These are phyloP conservation scores for Sclerotinia glacialis DNA, from an alignment of 2,329 filamentous ascomycete genomes.

Conservation along the genomic window DNA sequence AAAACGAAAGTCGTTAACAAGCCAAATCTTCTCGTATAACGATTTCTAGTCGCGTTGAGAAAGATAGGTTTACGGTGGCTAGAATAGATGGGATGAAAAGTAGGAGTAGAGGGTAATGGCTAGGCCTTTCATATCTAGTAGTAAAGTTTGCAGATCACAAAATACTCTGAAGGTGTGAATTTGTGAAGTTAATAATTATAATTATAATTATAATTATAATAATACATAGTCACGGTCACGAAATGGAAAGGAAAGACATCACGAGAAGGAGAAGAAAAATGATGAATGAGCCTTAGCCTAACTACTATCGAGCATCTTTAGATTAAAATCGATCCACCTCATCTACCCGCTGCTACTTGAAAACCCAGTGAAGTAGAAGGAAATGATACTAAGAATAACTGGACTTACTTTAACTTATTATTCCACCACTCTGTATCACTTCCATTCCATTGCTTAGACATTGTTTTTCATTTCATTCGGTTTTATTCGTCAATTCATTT, in stretches of 20 bases:
- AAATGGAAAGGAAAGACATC: neutral
- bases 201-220: no score
- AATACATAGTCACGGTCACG: neutral
- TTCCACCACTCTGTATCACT: no score
- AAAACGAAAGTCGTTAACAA: neutral
- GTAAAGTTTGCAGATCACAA: neutral
- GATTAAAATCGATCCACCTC: constrained; percentile 3
- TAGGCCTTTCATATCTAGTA: neutral
- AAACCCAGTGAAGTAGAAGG: neutral
- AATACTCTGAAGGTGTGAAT: neutral
- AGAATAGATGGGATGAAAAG: neutral
- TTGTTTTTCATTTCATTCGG: neutral
- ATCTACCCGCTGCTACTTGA: neutral
- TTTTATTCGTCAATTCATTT: neutral
- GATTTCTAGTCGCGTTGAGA: neutral
- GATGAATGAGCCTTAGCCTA: neutral
- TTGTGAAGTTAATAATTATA: no score
- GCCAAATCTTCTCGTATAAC: neutral
- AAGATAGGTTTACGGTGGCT: neutral
- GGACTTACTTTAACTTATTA: no score
- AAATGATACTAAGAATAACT: constrained; percentile 7
- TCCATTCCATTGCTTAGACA: neutral
- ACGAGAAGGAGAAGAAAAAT: neutral
- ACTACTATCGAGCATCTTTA: neutral
- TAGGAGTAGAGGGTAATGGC: neutral